Evolutionary conservation across 2,329 filamentous ascomycete genomes (phyloP), one percentile per base, ranked within the genome.

Genomic region (Penicillium sp.): DNA sequence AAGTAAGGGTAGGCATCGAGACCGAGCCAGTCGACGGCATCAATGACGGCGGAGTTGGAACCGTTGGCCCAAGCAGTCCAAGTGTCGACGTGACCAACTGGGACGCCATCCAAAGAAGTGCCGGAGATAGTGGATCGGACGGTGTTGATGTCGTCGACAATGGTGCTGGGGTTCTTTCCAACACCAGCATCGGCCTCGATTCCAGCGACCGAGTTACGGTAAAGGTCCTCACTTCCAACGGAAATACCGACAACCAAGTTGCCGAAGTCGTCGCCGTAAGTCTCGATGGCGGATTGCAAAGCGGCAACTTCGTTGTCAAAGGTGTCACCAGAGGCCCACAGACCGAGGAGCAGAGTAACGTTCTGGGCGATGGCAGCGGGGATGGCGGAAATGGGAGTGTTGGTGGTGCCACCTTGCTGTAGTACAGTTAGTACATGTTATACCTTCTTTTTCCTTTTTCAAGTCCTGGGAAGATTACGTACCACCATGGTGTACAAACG

Each of bases 1-100:
- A 87, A 96, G 81, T 91, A 96, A 20, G 90, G 82, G 71, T 94
- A 95, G 18, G 86, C 88, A 69, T 96, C 90, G 70, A 93, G 84
- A 63, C 91, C 91, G 59, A 96, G 73, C 81, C 85, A 96, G 78
- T 96, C 91, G 60, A 81, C 76, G 42, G 82, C 83, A 9, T 85
- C 78, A 58, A 90, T 84, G 58, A 95, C 84, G 43, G 80, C 83
- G 49, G 75, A 73, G 81, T 93, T 95, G 67, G 86, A 83, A 52
- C 75, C 72, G 72, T 95, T 91, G 69, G 84, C 84, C 80, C 85
- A 92, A 52, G 83, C 84, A 35, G 87, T 91, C 90, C 90, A 96
- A 52, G 91, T 95, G 70, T 96, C 91, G 69, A 96, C 91, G 74
- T 96, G 91, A 52, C 91, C 91, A 59, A 96, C 78, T 18, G 83